Conservation (phyloP, 2,329 filamentous ascomycete genomes). For the Verticillium dahliae region DNA sequence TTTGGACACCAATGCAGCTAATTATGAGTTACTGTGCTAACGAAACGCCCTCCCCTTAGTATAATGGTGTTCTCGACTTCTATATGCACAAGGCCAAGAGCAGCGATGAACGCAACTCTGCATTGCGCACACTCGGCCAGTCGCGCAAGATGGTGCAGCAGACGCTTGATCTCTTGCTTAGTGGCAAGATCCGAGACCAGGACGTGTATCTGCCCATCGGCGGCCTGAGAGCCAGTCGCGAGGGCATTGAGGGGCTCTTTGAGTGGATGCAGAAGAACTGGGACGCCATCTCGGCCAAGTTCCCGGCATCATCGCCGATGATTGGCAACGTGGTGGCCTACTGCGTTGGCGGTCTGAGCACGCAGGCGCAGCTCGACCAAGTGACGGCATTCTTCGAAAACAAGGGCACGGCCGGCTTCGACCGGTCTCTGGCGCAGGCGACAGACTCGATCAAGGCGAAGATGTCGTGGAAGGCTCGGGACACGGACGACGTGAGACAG, state of each 20-base stretch:
- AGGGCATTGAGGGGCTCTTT: constrained; percentile 77
- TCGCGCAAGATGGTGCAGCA: constrained; percentile 75
- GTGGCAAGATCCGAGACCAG: constrained; percentile 83
- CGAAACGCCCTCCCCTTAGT: constrained; percentile 35
- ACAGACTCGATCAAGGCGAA: constrained; percentile 80
- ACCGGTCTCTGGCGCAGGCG: constrained; percentile 84
- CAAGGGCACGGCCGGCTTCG: constrained; percentile 79
- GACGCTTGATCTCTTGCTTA: constrained; percentile 68
- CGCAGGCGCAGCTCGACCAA: constrained; percentile 64
- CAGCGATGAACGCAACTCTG: constrained; percentile 81
- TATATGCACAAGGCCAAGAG: constrained; percentile 9
- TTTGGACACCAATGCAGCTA: background rate
- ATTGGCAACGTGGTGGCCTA: constrained; percentile 78
- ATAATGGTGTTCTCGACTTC: constrained; percentile 68
- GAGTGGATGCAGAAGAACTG: constrained; percentile 81
- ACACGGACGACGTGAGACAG: constrained; percentile 61
- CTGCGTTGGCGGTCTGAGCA: constrained; percentile 75
- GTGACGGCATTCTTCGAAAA: constrained; percentile 75
- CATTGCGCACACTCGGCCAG: constrained; percentile 75
- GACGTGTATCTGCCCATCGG: constrained; percentile 87
- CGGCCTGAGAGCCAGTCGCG: constrained; percentile 68
- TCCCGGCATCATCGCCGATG: constrained; percentile 83
- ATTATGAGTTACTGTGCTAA: constrained; percentile 6
- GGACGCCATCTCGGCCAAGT: constrained; percentile 72
- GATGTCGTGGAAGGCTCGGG: constrained; percentile 71